Conservation (phyloP, 169 alveolate species). For the Cardiosporidium cionae region DNA sequence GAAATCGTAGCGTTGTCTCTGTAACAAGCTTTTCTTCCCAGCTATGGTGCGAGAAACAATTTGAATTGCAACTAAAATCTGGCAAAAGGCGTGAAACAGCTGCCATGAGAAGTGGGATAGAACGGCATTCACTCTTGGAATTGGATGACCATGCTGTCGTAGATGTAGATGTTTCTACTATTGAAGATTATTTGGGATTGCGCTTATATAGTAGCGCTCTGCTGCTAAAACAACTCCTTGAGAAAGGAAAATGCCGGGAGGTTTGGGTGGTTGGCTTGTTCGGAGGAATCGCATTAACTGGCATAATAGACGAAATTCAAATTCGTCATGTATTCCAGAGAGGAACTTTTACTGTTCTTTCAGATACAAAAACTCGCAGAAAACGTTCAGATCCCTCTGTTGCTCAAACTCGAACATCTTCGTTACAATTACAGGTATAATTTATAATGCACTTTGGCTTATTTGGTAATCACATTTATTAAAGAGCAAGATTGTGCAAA, state of each 20-base stretch:
- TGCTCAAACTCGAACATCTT: constrained; percentile 6
- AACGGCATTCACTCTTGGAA: neutral
- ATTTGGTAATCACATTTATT: too few relatives aligned
- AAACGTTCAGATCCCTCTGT: neutral
- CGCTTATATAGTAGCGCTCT: neutral
- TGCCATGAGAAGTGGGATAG: constrained; percentile 6
- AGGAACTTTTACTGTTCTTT: too few relatives aligned
- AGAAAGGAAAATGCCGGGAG: constrained; percentile 13
- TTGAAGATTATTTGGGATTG: neutral
- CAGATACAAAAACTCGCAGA: constrained; percentile 5
- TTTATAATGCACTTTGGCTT: too few relatives aligned
- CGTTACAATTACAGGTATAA: constrained; percentile 10
- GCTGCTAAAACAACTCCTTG: constrained; percentile 1
- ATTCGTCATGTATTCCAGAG: neutral
- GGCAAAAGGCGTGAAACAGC: constrained; percentile 1
- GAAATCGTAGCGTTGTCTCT: too few relatives aligned
- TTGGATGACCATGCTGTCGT: neutral
- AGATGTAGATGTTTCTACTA: neutral
- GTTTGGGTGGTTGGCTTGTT: constrained; percentile 4
- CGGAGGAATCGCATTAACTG: neutral
- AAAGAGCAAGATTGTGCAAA: too few relatives aligned
- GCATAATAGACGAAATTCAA: constrained; percentile 10
- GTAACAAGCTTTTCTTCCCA: constrained; percentile 12
- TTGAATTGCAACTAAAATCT: neutral
- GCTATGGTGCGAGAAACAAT: constrained; percentile 11